Base-by-base conservation (phyloP, 768 basidiomycete species). In the Lactarius quietus region DNA sequence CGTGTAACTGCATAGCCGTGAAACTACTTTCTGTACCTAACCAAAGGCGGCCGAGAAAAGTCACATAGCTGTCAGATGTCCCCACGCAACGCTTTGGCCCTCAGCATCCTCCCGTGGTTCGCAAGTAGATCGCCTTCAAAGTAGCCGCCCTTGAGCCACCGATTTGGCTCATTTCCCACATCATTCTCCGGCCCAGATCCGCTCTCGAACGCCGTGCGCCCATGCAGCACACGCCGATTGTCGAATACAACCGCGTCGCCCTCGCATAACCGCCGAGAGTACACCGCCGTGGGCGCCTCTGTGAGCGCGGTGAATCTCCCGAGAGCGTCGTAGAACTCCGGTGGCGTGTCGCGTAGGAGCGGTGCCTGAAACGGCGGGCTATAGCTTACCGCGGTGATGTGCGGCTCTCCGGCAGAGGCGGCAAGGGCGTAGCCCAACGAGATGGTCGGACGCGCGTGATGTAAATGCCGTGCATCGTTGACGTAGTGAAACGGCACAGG, bases 291-390 rank as follows among this genome's bases (percentile, higher is more conserved):
- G 0, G 81, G 78, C 20, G 82, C 79, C 59, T 87, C 82, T 2
- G 95, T 73, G 15, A 87, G 70, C 0, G 75, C 71, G 2, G 86
- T 82, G 69, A 94, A 98, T 18, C 76, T 74, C 3, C 72, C 68
- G 3, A 98, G 77, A 5, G 92, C 89, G 1, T 77, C 23, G 71
- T 88, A 90, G 70, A 92, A 88, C 36, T 75, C 74, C 7, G 73
- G 66, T 1, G 86, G 83, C 4, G 87, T 87, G 36, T 76, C 72
- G 23, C 82, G 72, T 0, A 82, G 79, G 10, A 94, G 79, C 0
- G 92, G 89, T 0, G 90, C 94, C 77, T 96, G 94, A 82, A 98
- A 98, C 0, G 95, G 95, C 0, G 96, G 96, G 1, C 91, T 89
- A 75, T 96, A 98, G 76, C 95, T 98, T 72, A 98, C 83, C 65